These are phyloP conservation scores for Allantophomopsis cytisporea DNA, from an alignment of 2,329 filamentous ascomycete genomes.

Conservation along the genomic window DNA sequence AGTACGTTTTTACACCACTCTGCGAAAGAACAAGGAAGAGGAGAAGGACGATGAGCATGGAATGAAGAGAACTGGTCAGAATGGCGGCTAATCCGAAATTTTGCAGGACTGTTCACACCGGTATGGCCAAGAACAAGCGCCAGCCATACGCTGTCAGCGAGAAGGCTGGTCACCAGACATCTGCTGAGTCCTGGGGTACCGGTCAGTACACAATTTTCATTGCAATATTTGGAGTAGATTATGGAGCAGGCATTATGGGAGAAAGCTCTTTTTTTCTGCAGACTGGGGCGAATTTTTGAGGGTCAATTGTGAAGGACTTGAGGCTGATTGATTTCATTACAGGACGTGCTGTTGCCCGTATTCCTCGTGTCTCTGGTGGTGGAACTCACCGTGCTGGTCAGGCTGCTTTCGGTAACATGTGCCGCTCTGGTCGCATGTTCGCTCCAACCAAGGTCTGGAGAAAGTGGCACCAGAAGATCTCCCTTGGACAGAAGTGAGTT, in stretches of 20 bases:
- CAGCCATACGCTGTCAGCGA: constrained; percentile 99
- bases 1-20: constrained; percentile 42
- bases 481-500: constrained; percentile 87
- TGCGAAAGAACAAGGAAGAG: neutral
- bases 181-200: constrained; percentile 99
- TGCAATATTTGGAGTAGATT: constrained; percentile 5
- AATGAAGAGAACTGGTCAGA: neutral
- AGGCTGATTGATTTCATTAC: constrained; percentile 7
- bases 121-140: constrained; percentile 99
- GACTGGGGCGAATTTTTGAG: no score
- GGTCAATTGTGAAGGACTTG: neutral
- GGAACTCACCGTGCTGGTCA: constrained; percentile 99
- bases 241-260: neutral
- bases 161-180: constrained; percentile 99
- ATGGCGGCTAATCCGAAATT: constrained; percentile 1
- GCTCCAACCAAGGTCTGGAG: constrained; percentile 99
- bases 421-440: constrained; percentile 99
- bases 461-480: constrained; percentile 99
- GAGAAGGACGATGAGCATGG: no score
- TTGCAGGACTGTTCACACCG: constrained; percentile 69
- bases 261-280: no score
- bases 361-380: constrained; percentile 99
- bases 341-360: constrained; percentile 99
- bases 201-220: constrained; percentile 46
- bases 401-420: constrained; percentile 99